Base-by-base conservation (phyloP, 2,329 filamentous ascomycete species). In the Colletotrichum orbiculare region DNA sequence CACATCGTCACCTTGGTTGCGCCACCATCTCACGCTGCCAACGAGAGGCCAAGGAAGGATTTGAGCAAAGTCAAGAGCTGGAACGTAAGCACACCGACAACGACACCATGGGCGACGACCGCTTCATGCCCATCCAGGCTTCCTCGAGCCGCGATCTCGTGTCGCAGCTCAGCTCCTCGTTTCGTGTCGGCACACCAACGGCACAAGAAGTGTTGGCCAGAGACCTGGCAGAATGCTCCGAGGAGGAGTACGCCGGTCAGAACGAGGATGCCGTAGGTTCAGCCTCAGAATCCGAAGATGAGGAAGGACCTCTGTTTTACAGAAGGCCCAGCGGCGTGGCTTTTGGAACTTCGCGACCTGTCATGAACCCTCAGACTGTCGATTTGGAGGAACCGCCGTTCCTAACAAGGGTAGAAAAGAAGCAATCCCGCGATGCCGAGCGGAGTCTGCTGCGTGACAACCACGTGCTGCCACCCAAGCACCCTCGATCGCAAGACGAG, bases 241-340 rank as follows among this genome's bases (percentile, higher is more conserved):
- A 89, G 39, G 79, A 77, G 35, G 72, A 71, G 33, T 74, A 77
- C 42, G 71, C 73, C n/a, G 66, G 55, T 25, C 73, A 72, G 11
- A 75, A 73, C 42, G 70, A 73, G 38, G 71, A 75, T 17, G 73
- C 72, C 13, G 57, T 74, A 46, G 72, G 73, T 34, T 74, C 75
- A 13, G 72, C 70, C 35, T 70, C 71, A 2, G 77, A 76, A 5
- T 69, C 74, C 55, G 74, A 80, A 54, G 73, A 73, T 34, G 78
- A 78, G 10, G 72, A 73, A 15, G 78, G 78, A n/a, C 83, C 80
- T 45, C 81, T 77, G 73, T 83, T 83, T 70, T 97, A 96, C 78
- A 88, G 91, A 60, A 87, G 93, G 49, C 92, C 93, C 1, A 91
- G 89, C 69, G 91, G 90, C 73, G 89, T 96, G 47, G 89, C 90